These are phyloP conservation scores for Penicillium desertorum DNA, from an alignment of 495 filamentous ascomycete species.

Conservation along the genomic window DNA sequence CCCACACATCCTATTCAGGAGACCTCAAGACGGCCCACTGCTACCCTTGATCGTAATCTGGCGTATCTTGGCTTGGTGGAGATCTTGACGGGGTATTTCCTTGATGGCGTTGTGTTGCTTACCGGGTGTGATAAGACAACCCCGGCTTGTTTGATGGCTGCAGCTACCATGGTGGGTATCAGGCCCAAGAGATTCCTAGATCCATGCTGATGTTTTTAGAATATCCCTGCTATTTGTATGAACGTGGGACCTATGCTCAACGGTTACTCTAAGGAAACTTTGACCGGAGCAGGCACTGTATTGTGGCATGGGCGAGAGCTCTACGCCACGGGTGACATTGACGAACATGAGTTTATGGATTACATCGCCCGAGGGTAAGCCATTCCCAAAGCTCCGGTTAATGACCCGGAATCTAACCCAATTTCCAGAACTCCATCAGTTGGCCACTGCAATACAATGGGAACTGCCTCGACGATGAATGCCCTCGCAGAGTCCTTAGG, in stretches of 20 bases:
- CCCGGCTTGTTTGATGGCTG: constrained; percentile 57
- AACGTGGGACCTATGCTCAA: constrained; percentile 59
- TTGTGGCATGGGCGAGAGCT: constrained; percentile 55
- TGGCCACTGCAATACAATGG: constrained; percentile 59
- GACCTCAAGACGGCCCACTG: constrained; percentile 49
- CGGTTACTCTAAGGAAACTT: constrained; percentile 44
- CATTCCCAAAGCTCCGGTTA: not conserved
- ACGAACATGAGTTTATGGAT: constrained; percentile 48
- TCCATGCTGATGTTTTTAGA: constrained; percentile 26
- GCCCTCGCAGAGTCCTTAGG: constrained; percentile 55
- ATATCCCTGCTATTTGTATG: constrained; percentile 55
- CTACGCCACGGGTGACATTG: constrained; percentile 52
- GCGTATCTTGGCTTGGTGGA: constrained; percentile 54
- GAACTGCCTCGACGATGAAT: constrained; percentile 59
- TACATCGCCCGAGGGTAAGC: constrained; percentile 49
- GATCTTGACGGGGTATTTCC: constrained; percentile 51
- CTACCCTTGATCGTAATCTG: constrained; percentile 54
- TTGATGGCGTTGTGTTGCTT: constrained; percentile 56
- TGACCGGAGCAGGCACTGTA: constrained; percentile 49
- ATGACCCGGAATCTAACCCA: constrained; percentile 10
- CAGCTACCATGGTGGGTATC: constrained; percentile 50
- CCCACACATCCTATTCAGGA: constrained; percentile 59
- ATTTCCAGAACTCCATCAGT: constrained; percentile 46
- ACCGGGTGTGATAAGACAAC: constrained; percentile 61
- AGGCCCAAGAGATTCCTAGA: not conserved